phyloP scores from a whole-genome alignment of 106 monocot species.

The Chionographis japonica region DNA sequence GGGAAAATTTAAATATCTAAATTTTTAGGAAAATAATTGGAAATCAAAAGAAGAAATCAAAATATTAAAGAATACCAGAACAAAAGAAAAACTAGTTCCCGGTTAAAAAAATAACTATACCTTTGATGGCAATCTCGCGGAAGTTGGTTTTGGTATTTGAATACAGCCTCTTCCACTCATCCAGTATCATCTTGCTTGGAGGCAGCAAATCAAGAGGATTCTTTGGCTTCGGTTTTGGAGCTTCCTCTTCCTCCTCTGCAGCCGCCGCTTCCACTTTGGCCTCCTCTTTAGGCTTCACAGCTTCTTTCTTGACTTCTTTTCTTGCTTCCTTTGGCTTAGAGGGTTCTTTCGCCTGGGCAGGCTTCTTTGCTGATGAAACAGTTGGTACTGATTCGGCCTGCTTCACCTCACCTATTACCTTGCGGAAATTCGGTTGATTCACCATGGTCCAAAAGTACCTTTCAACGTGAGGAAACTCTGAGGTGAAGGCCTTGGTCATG shows the following conservation, averaged over 20 bases:
- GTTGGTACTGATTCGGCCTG: slow-evolving; percentile 68
- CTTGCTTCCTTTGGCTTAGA: slow-evolving; percentile 45
- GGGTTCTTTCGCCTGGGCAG: slow-evolving; percentile 44
- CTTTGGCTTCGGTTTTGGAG: slow-evolving; percentile 71
- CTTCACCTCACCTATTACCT: slow-evolving; percentile 61
- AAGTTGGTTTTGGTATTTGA: slow-evolving; percentile 96
- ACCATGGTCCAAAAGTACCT: slow-evolving; percentile 91
- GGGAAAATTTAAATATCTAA: no score
- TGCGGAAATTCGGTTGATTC: slow-evolving; percentile 74
- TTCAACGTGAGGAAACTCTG: slow-evolving; percentile 85
- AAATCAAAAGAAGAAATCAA: neutral
- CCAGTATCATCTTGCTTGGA: slow-evolving; percentile 89
- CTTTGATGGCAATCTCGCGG: slow-evolving; percentile 90
- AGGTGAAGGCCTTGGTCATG: slow-evolving; percentile 76
- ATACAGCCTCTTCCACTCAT: slow-evolving; percentile 97
- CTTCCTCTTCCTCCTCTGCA: slow-evolving; percentile 54
- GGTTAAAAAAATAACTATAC: slow-evolving; percentile 22
- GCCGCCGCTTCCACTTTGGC: slow-evolving; percentile 5
- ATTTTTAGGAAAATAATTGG: no score
- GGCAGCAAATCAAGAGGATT: slow-evolving; percentile 85
- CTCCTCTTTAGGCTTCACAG: slow-evolving; percentile 49
- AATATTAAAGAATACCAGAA: neutral
- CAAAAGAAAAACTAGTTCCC: neutral
- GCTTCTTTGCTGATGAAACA: slow-evolving; percentile 39
- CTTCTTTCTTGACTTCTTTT: slow-evolving; percentile 44